Conservation (phyloP, 2,329 filamentous ascomycete species). For the Sporothrix globosa region DNA sequence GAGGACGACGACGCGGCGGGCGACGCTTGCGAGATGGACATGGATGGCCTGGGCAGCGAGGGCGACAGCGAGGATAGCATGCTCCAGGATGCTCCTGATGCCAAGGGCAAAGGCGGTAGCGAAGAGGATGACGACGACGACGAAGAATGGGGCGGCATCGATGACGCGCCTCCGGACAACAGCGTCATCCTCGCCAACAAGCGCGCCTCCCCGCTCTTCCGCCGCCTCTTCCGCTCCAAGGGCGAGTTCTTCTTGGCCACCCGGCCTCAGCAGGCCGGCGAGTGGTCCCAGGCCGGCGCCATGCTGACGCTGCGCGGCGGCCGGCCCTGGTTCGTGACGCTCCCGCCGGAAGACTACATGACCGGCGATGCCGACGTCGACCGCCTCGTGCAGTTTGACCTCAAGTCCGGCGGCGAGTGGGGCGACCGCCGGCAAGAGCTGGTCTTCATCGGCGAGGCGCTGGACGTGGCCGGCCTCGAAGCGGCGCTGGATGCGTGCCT, state of each 20-base stretch:
- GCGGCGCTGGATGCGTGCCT: slow-evolving; percentile 62
- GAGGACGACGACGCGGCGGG: slow-evolving; percentile 38
- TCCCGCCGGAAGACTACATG: slow-evolving; percentile 55
- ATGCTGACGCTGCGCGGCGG: slow-evolving; percentile 65
- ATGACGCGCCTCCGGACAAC: slow-evolving; percentile 48
- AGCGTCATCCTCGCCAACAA: slow-evolving; percentile 59
- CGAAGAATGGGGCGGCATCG: slow-evolving; percentile 39
- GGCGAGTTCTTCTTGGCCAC: slow-evolving; percentile 65
- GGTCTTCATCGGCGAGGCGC: slow-evolving; percentile 71
- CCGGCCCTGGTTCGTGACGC: slow-evolving; percentile 61
- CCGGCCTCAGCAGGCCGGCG: slow-evolving; percentile 57
- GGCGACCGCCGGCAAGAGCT: slow-evolving; percentile 72
- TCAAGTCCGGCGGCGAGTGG: slow-evolving; percentile 62
- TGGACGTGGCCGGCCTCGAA: slow-evolving; percentile 57
- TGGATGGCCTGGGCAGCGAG: slow-evolving; percentile 31
- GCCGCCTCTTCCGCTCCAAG: slow-evolving; percentile 64
- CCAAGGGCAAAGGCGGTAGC: too few species aligned
- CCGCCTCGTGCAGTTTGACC: slow-evolving; percentile 54
- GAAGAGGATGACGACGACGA: slow-evolving; percentile 35
- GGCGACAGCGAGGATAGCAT: slow-evolving; percentile 6
- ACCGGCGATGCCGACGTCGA: slow-evolving; percentile 55
- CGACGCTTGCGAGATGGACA: slow-evolving; percentile 37
- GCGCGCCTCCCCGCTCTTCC: slow-evolving; percentile 55
- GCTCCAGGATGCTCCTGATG: background rate
- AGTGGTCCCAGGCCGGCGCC: slow-evolving; percentile 67